Conservation (phyloP, 768 basidiomycete species). For the Naganishia antarctica region DNA sequence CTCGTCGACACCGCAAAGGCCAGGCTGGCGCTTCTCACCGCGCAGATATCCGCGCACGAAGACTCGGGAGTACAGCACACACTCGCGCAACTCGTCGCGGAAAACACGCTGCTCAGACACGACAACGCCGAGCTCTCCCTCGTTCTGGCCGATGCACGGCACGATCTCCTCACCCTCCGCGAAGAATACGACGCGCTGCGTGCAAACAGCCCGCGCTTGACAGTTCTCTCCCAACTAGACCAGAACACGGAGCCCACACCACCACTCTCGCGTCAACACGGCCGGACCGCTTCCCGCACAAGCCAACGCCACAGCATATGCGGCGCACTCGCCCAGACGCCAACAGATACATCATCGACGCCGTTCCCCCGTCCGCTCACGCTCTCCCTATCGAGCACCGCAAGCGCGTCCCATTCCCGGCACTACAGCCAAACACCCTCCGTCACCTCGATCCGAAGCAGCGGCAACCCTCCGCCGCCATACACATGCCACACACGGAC, state of each 20-base stretch:
- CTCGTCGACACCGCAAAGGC: slow-evolving; percentile 1
- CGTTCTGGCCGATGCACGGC: slow-evolving; percentile 67
- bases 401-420: background rate
- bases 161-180: slow-evolving; percentile 65
- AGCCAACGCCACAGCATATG: background rate
- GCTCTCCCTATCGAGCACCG: background rate
- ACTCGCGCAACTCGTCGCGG: slow-evolving; percentile 76
- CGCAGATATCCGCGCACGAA: slow-evolving; percentile 29
- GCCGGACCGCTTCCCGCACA: slow-evolving; percentile 39
- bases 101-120: slow-evolving; percentile 74
- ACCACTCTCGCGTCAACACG: slow-evolving; percentile 28
- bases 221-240: slow-evolving; percentile 14
- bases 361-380: slow-evolving; percentile 4
- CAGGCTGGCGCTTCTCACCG: background rate
- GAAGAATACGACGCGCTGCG: slow-evolving; percentile 72
- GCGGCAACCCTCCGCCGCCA: slow-evolving; percentile 5
- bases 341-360: background rate
- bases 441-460: background rate
- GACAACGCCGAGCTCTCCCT: slow-evolving; percentile 75
- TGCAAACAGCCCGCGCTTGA: slow-evolving; percentile 45
- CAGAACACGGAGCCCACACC: too few species aligned
- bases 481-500: slow-evolving; percentile 5
- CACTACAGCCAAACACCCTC: slow-evolving; percentile 13
- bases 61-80: slow-evolving; percentile 52
- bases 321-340: background rate